Base-by-base conservation (phyloP, 352 stramenopile genomes). In the Globisporangium irregulare region DNA sequence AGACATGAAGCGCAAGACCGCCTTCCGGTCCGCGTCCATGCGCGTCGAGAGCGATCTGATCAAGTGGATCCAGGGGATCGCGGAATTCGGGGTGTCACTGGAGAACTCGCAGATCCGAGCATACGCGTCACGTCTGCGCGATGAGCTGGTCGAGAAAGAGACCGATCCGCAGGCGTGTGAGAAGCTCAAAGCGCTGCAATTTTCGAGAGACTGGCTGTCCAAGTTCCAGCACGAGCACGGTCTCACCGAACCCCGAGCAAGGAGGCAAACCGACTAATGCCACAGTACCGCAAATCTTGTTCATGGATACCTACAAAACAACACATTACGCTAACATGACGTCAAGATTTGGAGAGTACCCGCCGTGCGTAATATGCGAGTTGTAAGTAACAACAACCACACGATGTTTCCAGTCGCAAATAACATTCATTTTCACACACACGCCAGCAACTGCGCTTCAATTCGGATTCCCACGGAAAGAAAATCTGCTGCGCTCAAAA, bases 171-270 rank as follows among this genome's bases (percentile, higher is more conserved):
- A 66, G 15, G 24, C 46, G 46, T 46, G 60, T 10, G 60, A 66
- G 60, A 66, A 66, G 14, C 60, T 66, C 60, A 20, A 27, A 6
- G 27, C 46, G n/a, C 60, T 66, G 46, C 60, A 66, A 29, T 66
- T 66, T 12, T 66, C 60, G 6, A 59, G 46, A 29, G 36, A 36
- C 10, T 66, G 60, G 60, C 46, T 59, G 29, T 66, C 57, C 29
- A 50, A 51, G 27, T 66, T 66, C n/a, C 60, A 66, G 46, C 51
- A 20, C 4, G 29, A 66, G 4, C 24, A 43, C 46, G 36, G 46
- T 18, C 60, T 41, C 48, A 50, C 24, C 4, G 58, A 53, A 55
- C 20, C 48, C n/a, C 20, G 48, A 46, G 9, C 29, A 15, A 36
- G 27, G 9, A 29, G 10, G 12, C 41, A 36, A 43, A 25, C 24